phyloP scores from a whole-genome alignment of 2,329 filamentous ascomycete species.

The Beauveria sp. region DNA sequence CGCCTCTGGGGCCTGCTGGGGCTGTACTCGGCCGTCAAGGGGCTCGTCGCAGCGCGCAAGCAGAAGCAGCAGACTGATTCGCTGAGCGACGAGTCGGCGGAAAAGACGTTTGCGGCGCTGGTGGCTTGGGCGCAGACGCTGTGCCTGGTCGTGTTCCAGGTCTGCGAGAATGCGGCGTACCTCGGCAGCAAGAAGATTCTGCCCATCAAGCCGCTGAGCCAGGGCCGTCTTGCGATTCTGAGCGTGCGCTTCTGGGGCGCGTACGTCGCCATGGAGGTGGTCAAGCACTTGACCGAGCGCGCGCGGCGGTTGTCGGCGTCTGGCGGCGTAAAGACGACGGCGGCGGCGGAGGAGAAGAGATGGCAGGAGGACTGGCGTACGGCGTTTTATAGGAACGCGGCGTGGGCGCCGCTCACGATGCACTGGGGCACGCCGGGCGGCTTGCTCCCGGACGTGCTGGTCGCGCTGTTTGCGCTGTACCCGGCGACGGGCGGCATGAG shows the following conservation, averaged over 20 bases:
- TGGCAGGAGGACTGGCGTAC: conserved; percentile 52
- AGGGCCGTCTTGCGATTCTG: conserved; percentile 58
- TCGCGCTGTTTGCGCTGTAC: conserved; percentile 36
- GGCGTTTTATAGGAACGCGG: conserved; percentile 59
- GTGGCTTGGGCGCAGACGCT: conserved; percentile 63
- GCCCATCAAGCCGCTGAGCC: conserved; percentile 44
- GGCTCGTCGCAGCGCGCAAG: conserved; percentile 27
- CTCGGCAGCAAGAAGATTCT: conserved; percentile 67
- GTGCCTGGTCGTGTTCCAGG: conserved; percentile 63
- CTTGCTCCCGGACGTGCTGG: conserved; percentile 31
- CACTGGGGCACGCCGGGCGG: conserved; percentile 74
- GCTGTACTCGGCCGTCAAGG: conserved; percentile 60
- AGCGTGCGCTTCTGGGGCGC: conserved; percentile 74
- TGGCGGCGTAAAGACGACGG: conserved; percentile 20
- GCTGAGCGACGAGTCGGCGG: conserved; percentile 24
- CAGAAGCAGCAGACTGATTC: conserved; percentile 22
- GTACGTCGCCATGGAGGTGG: conserved; percentile 70
- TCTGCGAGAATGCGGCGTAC: conserved; percentile 76
- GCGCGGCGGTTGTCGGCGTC: conserved; percentile 23
- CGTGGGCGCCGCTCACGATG: conserved; percentile 74
- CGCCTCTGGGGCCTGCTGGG: conserved; percentile 72
- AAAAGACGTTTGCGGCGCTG: conserved; percentile 31
- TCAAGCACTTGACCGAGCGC: conserved; percentile 49
- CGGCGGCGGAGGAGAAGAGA: conserved; percentile 25
- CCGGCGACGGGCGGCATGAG: conserved; percentile 38